Evolutionary conservation across 371 early-diverging fungal species (phyloP).

Genomic region (Saksenaea vasiformis): DNA sequence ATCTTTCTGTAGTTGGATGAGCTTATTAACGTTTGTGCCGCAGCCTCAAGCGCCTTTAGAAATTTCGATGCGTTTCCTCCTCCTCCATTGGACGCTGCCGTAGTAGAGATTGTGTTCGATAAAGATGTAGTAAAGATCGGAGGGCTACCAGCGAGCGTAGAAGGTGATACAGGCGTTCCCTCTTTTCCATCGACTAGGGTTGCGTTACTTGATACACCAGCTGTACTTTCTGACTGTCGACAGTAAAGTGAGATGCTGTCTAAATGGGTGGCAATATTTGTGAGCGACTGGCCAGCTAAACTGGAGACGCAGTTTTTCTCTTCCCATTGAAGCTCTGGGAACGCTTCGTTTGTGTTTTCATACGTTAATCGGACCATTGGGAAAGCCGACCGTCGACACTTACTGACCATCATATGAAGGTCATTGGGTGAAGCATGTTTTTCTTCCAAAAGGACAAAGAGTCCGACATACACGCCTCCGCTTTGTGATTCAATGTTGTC

Average conservation of each 20-base stretch:
- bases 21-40: conserved; percentile 21
- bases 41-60: conserved; percentile 21
- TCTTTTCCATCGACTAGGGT: conserved; percentile 2
- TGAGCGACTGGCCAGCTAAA: conserved; percentile 25
- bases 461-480: conserved; percentile 30
- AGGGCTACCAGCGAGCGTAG: conserved; percentile 6
- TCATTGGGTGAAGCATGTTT: conserved; percentile 10
- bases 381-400: conserved; percentile 27
- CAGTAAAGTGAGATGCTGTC: not conserved
- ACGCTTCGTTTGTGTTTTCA: conserved; percentile 13
- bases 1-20: conserved; percentile 28
- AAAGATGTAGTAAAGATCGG: not conserved
- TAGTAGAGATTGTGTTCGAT: not conserved
- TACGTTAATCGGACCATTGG: conserved; percentile 37
- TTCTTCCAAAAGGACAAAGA: conserved; percentile 32
- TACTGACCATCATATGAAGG: conserved; percentile 32
- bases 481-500: not conserved
- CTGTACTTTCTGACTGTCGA: not conserved
- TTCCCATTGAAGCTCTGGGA: conserved; percentile 7
- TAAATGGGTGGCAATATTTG: not conserved
- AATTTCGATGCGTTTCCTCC: conserved; percentile 13
- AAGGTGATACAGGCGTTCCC: not conserved
- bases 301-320: conserved; percentile 23
- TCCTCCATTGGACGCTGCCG: not conserved
- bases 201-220: not conserved